A percentile compares a stretch with the other conserved stretches of the same genome.
Evolutionary conservation across 345 rosid species (phyloP).

Genomic region (Excoecaria agallocha): DNA sequence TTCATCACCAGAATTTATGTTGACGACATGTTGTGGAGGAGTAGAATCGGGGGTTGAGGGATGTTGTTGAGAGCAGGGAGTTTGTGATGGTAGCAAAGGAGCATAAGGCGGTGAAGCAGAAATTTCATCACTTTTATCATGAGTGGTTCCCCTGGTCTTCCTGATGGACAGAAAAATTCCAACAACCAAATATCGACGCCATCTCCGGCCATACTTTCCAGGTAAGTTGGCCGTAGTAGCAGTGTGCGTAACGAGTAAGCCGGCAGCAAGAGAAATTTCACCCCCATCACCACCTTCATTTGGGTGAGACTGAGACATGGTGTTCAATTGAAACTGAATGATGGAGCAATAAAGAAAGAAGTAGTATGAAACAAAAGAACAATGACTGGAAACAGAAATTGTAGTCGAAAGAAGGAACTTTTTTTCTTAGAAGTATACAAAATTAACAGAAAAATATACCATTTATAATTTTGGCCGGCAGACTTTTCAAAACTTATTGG

Average conservation of each 20-base stretch:
- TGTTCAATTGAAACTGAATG: too few species aligned
- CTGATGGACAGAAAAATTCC: conserved; percentile 9
- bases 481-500: too few species aligned
- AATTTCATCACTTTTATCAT: neutral
- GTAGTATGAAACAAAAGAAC: too few species aligned
- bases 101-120: neutral
- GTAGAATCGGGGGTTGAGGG: too few species aligned
- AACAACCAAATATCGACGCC: conserved; percentile 15
- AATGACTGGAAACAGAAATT: too few species aligned
- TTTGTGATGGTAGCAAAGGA: neutral
- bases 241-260: neutral
- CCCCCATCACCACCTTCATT: neutral
- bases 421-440: too few species aligned
- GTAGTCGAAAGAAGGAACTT: too few species aligned
- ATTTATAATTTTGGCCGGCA: too few species aligned
- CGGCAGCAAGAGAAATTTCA: neutral
- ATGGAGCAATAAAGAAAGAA: too few species aligned
- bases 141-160: neutral
- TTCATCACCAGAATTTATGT: neutral
- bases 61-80: too few species aligned
- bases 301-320: too few species aligned
- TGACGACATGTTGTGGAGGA: neutral
- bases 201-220: conserved; percentile 13
- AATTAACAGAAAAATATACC: too few species aligned
- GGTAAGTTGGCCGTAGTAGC: neutral